Evolutionary conservation across 2,329 filamentous ascomycete species (phyloP).

Genomic region (Penicillium sp.): DNA sequence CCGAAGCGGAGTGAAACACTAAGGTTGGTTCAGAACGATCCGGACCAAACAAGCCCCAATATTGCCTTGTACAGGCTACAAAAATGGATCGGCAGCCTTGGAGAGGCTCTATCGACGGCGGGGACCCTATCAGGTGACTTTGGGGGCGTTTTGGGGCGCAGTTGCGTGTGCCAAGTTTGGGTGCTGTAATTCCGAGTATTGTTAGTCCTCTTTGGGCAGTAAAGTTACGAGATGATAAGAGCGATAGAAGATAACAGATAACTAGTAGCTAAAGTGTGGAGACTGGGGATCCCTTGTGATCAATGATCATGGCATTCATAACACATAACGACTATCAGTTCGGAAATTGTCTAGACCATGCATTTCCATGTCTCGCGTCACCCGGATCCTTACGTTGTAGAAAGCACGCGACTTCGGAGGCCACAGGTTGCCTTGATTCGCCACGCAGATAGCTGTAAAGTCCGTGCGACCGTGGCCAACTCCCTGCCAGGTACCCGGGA

Average conservation of each 20-base stretch:
- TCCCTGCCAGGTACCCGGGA: conserved; percentile 20
- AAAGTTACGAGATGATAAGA: conserved; percentile 13
- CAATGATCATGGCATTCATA: neutral
- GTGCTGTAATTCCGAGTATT: neutral
- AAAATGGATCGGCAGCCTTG: conserved; percentile 10
- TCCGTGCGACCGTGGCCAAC: conserved; percentile 1
- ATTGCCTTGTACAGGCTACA: conserved; percentile 1
- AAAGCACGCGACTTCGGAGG: conserved; percentile 26
- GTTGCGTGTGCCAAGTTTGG: neutral
- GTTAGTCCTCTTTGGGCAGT: neutral
- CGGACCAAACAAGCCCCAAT: neutral
- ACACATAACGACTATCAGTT: neutral
- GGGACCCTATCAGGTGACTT: conserved; percentile 20
- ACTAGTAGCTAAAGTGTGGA: neutral
- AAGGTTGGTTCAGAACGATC: neutral
- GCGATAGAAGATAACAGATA: conserved; percentile 8
- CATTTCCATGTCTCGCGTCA: conserved; percentile 10
- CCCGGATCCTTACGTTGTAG: neutral
- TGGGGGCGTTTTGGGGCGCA: conserved; percentile 4
- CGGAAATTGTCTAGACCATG: neutral
- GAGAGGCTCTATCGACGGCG: conserved; percentile 1
- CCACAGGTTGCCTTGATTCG: conserved; percentile 14
- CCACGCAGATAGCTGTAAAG: neutral
- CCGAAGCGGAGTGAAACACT: neutral
- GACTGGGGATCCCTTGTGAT: neutral